Percentiles rank a stretch among this genome's conserved stretches.
Evolutionary conservation across 2,329 filamentous ascomycete species (phyloP).

Genomic region (Fusarium ramigenum): DNA sequence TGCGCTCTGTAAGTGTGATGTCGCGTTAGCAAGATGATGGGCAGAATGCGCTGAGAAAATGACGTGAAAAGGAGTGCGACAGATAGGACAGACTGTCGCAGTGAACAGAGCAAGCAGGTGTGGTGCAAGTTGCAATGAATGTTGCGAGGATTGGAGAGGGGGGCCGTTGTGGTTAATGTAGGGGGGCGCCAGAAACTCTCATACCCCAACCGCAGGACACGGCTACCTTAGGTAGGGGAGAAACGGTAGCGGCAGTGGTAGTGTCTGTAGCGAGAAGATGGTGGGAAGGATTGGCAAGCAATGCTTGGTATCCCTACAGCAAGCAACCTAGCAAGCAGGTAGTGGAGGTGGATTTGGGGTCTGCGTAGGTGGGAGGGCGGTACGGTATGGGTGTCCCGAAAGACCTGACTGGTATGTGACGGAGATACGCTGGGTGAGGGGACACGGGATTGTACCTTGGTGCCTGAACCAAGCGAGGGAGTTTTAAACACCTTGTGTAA

Average conservation of each 20-base stretch:
- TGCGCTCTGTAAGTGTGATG: conserved; percentile 15
- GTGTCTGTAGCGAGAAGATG: conserved; percentile 29
- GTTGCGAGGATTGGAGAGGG: conserved; percentile 25
- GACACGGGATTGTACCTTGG: conserved; percentile 25
- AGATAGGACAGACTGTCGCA: conserved; percentile 33
- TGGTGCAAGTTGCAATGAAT: conserved; percentile 42
- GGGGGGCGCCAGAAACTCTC: conserved; percentile 24
- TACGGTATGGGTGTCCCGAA: conserved; percentile 29
- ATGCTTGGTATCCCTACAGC: conserved; percentile 2
- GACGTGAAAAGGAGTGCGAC: conserved; percentile 34
- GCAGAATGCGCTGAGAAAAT: conserved; percentile 25
- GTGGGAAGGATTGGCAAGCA: conserved; percentile 20
- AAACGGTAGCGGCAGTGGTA: conserved; percentile 34
- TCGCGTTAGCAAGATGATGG: conserved; percentile 16
- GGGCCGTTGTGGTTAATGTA: conserved; percentile 40
- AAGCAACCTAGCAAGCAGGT: neutral
- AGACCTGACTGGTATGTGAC: conserved; percentile 33
- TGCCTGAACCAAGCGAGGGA: conserved; percentile 32
- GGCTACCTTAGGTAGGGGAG: conserved; percentile 22
- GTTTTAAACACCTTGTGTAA: conserved; percentile 27
- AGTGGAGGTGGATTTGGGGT: conserved; percentile 9
- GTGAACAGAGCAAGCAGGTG: conserved; percentile 22
- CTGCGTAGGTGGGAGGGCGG: conserved; percentile 12
- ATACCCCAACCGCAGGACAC: conserved; percentile 12
- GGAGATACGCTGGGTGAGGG: conserved; percentile 21